Conservation (phyloP, 345 rosid genomes). For the Salix caprea region DNA sequence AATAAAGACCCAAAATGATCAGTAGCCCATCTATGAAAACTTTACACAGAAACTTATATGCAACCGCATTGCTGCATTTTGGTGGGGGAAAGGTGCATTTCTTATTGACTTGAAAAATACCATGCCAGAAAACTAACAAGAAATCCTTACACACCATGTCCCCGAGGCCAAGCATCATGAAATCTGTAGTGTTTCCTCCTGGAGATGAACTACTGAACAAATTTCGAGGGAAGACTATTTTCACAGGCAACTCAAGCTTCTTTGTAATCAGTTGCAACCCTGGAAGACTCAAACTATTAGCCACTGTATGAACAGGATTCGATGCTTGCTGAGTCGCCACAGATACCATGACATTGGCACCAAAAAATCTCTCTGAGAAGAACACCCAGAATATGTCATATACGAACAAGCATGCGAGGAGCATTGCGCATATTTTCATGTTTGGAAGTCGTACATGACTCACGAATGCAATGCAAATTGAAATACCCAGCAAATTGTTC, state of each 20-base stretch:
- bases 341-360: conserved; percentile 98
- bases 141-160: conserved; percentile 69
- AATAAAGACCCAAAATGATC: neutral
- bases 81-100: neutral
- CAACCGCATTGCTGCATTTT: neutral
- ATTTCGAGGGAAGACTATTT: conserved; percentile 83
- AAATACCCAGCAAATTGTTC: conserved; percentile 90
- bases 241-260: conserved; percentile 91
- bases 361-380: conserved; percentile 95
- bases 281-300: conserved; percentile 89
- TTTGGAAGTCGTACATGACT: conserved; percentile 97
- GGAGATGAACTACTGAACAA: conserved; percentile 64
- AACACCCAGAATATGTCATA: conserved; percentile 99
- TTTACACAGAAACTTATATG: neutral
- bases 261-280: conserved; percentile 88
- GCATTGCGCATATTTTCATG: conserved; percentile 87
- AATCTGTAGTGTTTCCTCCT: conserved; percentile 61
- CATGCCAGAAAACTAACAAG: neutral
- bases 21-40: neutral
- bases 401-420: conserved; percentile 75
- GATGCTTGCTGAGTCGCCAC: conserved; percentile 96
- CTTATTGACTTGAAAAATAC: neutral
- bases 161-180: conserved; percentile 99
- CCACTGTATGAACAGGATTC: conserved; percentile 93
- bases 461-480: conserved; percentile 88